These are phyloP conservation scores for Eucalyptus cloeziana DNA, from an alignment of 345 rosid species.

Conservation along the genomic window DNA sequence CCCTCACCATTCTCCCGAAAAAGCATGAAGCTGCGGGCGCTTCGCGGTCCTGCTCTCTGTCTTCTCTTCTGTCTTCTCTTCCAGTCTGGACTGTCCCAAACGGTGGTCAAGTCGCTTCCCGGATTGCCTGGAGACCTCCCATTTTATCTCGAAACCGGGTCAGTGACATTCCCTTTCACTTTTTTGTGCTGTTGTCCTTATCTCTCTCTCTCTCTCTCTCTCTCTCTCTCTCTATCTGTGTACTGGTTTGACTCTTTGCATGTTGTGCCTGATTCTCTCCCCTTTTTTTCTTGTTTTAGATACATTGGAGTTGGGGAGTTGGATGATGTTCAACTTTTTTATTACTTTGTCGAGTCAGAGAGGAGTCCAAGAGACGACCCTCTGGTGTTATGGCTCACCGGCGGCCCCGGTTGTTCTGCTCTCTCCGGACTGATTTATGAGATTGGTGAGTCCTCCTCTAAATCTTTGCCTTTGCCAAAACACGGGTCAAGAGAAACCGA, in stretches of 20 bases:
- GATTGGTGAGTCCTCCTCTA: no score
- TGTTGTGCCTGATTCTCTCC: neutral
- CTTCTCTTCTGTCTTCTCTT: neutral
- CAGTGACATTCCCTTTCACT: no score
- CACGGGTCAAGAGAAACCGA: no score
- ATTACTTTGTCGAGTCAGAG: conserved; percentile 6
- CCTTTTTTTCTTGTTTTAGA: neutral
- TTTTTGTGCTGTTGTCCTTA: no score
- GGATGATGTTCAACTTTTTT: conserved; percentile 8
- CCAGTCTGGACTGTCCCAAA: neutral
- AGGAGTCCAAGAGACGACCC: conserved; percentile 4
- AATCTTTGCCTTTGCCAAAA: no score
- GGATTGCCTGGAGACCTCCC: conserved; percentile 8
- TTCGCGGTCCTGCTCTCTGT: neutral
- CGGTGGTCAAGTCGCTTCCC: neutral
- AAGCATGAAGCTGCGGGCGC: neutral
- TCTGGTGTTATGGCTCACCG: conserved; percentile 11
- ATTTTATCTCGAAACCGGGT: conserved; percentile 14
- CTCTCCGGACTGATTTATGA: neutral
- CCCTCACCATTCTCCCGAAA: neutral
- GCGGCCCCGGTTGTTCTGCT: conserved; percentile 17
- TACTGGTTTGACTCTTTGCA: neutral
- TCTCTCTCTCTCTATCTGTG: neutral
- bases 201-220: neutral
- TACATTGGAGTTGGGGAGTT: conserved; percentile 6